phyloP scores from a whole-genome alignment of 805 yeast species.

The Yarrowia yakushimensis region DNA sequence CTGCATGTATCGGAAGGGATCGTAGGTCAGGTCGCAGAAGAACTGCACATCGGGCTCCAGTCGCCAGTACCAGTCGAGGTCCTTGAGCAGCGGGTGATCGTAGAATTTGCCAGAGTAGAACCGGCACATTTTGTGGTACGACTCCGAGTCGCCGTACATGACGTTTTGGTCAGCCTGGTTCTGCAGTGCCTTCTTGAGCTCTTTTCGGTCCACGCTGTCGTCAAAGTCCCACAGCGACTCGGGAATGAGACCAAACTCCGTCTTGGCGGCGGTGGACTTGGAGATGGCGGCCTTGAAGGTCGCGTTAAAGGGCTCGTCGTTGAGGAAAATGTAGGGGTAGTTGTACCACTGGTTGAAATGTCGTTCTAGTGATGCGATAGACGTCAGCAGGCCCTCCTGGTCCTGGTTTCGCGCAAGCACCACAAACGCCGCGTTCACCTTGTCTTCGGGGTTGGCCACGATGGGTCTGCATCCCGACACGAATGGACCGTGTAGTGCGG shows the following conservation, averaged over 20 bases:
- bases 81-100: slow-evolving; percentile 67
- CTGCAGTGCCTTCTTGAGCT: slow-evolving; percentile 55
- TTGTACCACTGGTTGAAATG: slow-evolving; percentile 92
- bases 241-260: slow-evolving; percentile 69
- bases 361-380: slow-evolving; percentile 72
- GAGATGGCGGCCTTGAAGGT: slow-evolving; percentile 56
- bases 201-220: slow-evolving; percentile 42
- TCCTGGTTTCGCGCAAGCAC: slow-evolving; percentile 81
- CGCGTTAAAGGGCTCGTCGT: slow-evolving; percentile 69
- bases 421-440: slow-evolving; percentile 70
- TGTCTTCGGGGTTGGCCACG: slow-evolving; percentile 1
- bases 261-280: slow-evolving; percentile 54
- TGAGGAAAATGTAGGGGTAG: slow-evolving; percentile 88
- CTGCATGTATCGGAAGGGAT: slow-evolving; percentile 83
- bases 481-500: slow-evolving; percentile 22
- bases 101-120: slow-evolving; percentile 81
- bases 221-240: slow-evolving; percentile 69
- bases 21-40: slow-evolving; percentile 87
- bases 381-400: slow-evolving; percentile 65
- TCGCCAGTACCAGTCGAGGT: slow-evolving; percentile 91
- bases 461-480: slow-evolving; percentile 17
- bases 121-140: slow-evolving; percentile 95
- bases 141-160: slow-evolving; percentile 74
- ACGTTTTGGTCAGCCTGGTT: slow-evolving; percentile 79
- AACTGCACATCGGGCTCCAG: slow-evolving; percentile 91